These are phyloP conservation scores for Trypethelium eluteriae DNA, from an alignment of 495 filamentous ascomycete species.

Conservation along the genomic window DNA sequence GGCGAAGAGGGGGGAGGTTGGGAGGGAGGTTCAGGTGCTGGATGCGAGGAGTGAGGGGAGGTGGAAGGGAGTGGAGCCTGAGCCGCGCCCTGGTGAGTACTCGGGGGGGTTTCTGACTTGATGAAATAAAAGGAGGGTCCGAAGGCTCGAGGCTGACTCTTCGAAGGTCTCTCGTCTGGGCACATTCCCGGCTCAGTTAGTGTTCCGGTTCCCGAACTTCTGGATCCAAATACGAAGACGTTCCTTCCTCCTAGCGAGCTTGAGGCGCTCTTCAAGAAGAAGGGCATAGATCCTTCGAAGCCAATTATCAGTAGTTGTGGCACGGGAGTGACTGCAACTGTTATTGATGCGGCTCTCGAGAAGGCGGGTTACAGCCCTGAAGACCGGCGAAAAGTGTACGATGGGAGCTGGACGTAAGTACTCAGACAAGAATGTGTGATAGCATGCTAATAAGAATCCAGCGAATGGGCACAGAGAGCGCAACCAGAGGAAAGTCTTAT, in stretches of 20 bases:
- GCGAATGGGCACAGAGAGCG: slow-evolving; percentile 29
- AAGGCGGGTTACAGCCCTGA: slow-evolving; percentile 62
- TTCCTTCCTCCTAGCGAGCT: slow-evolving; percentile 67
- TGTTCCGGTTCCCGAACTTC: slow-evolving; percentile 67
- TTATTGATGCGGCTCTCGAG: slow-evolving; percentile 78
- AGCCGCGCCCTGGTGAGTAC: slow-evolving; percentile 60
- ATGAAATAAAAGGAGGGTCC: too few species aligned
- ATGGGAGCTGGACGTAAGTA: slow-evolving; percentile 79
- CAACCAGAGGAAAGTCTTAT: slow-evolving; percentile 23
- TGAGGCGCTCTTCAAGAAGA: slow-evolving; percentile 63
- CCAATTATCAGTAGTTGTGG: slow-evolving; percentile 86
- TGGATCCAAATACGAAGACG: slow-evolving; percentile 75
- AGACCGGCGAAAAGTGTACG: slow-evolving; percentile 67
- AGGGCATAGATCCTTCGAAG: slow-evolving; percentile 69
- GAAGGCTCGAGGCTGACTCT: neutral
- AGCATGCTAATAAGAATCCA: neutral
- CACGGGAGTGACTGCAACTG: slow-evolving; percentile 88
- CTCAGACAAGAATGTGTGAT: neutral
- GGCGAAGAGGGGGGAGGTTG: slow-evolving; percentile 68
- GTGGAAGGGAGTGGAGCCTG: slow-evolving; percentile 75
- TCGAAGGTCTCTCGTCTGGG: slow-evolving; percentile 63
- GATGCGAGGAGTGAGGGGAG: slow-evolving; percentile 77
- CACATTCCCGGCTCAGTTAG: slow-evolving; percentile 86
- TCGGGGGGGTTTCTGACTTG: too few species aligned
- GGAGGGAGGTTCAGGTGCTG: slow-evolving; percentile 74